phyloP scores from a whole-genome alignment of 1,284 basidiomycete genomes.

The Bjerkandera adusta region DNA sequence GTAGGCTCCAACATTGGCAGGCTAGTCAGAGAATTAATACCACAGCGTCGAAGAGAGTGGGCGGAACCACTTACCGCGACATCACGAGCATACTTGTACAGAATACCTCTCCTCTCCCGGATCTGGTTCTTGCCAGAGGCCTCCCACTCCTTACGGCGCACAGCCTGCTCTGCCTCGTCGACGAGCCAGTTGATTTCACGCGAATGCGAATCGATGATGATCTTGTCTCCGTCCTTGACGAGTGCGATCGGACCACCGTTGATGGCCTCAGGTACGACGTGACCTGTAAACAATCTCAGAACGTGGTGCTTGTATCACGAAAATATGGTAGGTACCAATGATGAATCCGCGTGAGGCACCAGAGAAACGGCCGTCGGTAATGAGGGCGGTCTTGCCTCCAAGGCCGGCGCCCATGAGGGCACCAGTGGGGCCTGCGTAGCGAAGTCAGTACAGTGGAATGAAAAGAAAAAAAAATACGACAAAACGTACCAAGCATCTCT shows the following conservation, averaged over 20 bases:
- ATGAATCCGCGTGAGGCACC: conserved; percentile 70
- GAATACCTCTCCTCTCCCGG: conserved; percentile 69
- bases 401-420: conserved; percentile 93
- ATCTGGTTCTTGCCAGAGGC: conserved; percentile 58
- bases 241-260: conserved; percentile 95
- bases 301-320: background rate
- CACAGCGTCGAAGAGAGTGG: conserved; percentile 1
- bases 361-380: conserved; percentile 97
- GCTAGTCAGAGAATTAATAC: conserved; percentile 38
- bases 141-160: conserved; percentile 74
- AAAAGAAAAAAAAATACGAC: too few species aligned
- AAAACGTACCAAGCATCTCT: conserved; percentile 40
- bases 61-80: conserved; percentile 64
- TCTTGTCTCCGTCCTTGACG: conserved; percentile 88
- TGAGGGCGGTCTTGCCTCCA: conserved; percentile 85
- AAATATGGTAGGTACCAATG: conserved; percentile 47
- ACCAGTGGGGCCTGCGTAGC: conserved; percentile 73
- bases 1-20: conserved; percentile 76
- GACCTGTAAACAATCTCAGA: conserved; percentile 46
- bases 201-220: conserved; percentile 77
- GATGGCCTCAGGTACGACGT: conserved; percentile 91
- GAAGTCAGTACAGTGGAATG: conserved; percentile 27
- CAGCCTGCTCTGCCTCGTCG: conserved; percentile 73
- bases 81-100: conserved; percentile 76
- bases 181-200: conserved; percentile 85